Conservation (phyloP, 2,329 filamentous ascomycete genomes). For the Falciphora oryzae region DNA sequence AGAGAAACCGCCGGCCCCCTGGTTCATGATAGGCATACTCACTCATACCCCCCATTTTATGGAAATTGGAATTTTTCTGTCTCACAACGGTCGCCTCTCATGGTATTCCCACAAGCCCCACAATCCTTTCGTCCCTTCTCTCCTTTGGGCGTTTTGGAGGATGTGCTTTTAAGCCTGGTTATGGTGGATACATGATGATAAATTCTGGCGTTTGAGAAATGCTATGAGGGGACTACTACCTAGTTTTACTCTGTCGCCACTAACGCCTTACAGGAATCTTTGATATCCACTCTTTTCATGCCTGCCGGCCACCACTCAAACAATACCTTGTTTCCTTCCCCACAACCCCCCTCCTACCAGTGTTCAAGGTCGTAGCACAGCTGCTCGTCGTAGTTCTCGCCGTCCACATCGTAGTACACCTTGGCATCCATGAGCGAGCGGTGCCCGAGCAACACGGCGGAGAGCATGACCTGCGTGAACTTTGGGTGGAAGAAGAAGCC, state of each 20-base stretch:
- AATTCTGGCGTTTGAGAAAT: no score
- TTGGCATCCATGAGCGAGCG: constrained; percentile 6
- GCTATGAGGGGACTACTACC: no score
- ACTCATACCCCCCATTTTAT: background rate
- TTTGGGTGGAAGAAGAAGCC: constrained; percentile 7
- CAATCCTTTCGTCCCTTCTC: background rate
- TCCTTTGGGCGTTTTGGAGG: no score
- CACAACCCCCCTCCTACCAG: background rate
- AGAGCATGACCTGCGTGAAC: constrained; percentile 8
- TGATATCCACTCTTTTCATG: no score
- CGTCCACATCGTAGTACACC: constrained; percentile 8
- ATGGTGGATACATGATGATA: no score
- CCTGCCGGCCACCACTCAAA: no score
- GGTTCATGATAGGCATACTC: constrained; percentile 1
- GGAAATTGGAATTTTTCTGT: background rate
- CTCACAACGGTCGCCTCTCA: no score
- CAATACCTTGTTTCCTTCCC: no score
- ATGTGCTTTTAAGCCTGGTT: no score
- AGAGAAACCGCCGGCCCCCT: background rate
- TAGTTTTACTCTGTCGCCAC: no score
- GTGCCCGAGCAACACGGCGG: constrained; percentile 7
- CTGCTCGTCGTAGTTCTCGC: constrained; percentile 1
- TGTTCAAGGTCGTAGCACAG: constrained; percentile 6
- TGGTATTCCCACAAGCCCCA: no score
- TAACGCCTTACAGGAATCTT: no score